Conservation (phyloP, 495 filamentous ascomycete species). For the Penicillium paradoxum region DNA sequence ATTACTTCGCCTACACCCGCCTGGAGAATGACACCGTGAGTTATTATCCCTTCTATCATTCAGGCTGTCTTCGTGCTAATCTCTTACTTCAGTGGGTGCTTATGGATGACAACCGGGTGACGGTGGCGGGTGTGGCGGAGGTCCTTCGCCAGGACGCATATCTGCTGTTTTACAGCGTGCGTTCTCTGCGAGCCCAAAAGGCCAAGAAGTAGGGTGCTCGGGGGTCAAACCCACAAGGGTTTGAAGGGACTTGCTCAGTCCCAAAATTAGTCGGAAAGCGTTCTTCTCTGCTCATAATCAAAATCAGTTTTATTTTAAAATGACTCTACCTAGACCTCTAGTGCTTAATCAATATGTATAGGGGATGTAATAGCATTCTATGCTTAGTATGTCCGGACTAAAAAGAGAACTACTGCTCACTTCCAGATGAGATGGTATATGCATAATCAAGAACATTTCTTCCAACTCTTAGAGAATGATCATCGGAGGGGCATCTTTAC, state of each 20-base stretch:
- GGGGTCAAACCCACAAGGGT: neutral
- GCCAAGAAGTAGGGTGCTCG: neutral
- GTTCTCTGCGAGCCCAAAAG: constrained; percentile 41
- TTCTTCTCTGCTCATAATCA: no score
- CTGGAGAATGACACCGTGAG: constrained; percentile 65
- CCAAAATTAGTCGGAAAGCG: neutral
- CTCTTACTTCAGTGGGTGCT: constrained; percentile 64
- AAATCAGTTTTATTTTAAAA: no score
- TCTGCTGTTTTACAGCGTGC: constrained; percentile 78
- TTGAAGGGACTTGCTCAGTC: neutral
- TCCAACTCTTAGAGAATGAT: no score
- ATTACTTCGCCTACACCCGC: constrained; percentile 83
- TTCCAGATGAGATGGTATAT: no score
- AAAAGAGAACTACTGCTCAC: no score
- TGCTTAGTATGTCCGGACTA: no score
- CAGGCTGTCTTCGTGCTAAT: constrained; percentile 11
- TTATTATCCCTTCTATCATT: constrained; percentile 1
- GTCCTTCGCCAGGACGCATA: constrained; percentile 81
- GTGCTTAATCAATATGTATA: no score
- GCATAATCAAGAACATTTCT: no score
- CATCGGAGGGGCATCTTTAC: no score
- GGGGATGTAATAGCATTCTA: no score
- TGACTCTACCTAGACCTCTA: no score
- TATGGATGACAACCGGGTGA: constrained; percentile 90
- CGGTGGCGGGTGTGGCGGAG: constrained; percentile 67